phyloP scores from a whole-genome alignment of 495 filamentous ascomycete species.

The Pyrenopolyporus hunteri region DNA sequence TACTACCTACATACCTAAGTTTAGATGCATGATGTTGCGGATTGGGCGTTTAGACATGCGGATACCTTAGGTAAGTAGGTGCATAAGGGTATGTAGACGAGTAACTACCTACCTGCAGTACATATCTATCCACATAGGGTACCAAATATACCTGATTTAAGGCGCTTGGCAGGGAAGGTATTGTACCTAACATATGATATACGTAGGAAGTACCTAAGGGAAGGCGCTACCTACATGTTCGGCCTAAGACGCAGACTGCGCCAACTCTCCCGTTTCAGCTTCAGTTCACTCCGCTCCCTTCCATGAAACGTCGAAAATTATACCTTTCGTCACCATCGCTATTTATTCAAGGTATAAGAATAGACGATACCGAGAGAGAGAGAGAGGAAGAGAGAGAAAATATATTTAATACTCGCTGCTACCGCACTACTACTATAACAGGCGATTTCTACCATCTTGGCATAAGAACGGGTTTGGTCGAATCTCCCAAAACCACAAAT shows the following conservation, averaged over 20 bases:
- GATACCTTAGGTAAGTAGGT: conserved; percentile 1
- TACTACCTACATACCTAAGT: background rate
- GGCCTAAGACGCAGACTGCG: conserved; percentile 5
- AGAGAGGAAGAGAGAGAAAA: no score
- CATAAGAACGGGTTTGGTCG: no score
- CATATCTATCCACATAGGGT: conserved; percentile 1
- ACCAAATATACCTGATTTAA: background rate
- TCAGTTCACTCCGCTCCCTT: conserved; percentile 12
- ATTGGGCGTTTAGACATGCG: conserved; percentile 21
- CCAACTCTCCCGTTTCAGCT: conserved; percentile 28
- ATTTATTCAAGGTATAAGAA: background rate
- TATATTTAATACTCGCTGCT: background rate
- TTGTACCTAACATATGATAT: no score
- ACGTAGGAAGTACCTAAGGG: background rate
- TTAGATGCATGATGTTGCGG: conserved; percentile 1
- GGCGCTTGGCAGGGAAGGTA: background rate
- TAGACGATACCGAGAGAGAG: no score
- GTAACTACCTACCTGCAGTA: background rate
- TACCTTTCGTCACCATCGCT: conserved; percentile 1
- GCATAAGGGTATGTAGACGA: background rate
- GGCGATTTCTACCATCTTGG: background rate
- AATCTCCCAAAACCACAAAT: conserved; percentile 5
- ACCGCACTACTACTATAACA: background rate
- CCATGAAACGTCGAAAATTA: background rate
- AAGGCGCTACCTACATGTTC: background rate